phyloP scores from a whole-genome alignment of 768 basidiomycete species.

The Rossbeevera mucosa region DNA sequence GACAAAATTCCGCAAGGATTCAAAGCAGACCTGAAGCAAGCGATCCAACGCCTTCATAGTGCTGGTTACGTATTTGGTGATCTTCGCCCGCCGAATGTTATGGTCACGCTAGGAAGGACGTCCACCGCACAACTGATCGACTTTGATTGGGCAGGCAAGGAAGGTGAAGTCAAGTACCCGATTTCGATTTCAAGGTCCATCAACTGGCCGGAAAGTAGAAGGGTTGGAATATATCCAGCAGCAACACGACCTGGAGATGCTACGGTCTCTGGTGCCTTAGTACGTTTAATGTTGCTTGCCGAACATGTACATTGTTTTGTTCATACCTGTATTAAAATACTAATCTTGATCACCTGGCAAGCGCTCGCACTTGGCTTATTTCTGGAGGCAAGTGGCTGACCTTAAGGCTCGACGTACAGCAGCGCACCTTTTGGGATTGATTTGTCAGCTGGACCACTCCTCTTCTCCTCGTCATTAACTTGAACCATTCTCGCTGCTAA shows the following conservation, averaged over 20 bases:
- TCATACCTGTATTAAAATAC: too few relatives aligned
- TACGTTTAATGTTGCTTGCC: too few relatives aligned
- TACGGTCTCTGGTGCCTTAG: conserved; percentile 9
- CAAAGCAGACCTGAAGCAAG: conserved; percentile 19
- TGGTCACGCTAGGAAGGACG: conserved; percentile 16
- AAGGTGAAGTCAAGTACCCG: conserved; percentile 1
- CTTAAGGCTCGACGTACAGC: too few relatives aligned
- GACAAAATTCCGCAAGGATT: conserved; percentile 12
- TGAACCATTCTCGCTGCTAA: conserved; percentile 9
- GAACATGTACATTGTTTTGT: too few relatives aligned
- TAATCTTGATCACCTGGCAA: too few relatives aligned
- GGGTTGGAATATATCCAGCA: background rate
- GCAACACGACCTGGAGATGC: conserved; percentile 17
- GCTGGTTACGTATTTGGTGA: conserved; percentile 36
- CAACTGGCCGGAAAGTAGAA: background rate
- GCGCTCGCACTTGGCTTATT: too few relatives aligned
- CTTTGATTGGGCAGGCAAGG: conserved; percentile 8
- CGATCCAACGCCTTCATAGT: conserved; percentile 24
- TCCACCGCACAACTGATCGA: background rate
- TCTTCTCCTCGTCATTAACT: conserved; percentile 15
- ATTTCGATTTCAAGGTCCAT: background rate
- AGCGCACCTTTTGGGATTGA: background rate
- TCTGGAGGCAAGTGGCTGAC: too few relatives aligned
- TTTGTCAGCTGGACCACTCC: conserved; percentile 9
- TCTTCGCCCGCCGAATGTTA: conserved; percentile 32